Base-by-base conservation (phyloP, 768 basidiomycete species). In the Calocybe cyanea region DNA sequence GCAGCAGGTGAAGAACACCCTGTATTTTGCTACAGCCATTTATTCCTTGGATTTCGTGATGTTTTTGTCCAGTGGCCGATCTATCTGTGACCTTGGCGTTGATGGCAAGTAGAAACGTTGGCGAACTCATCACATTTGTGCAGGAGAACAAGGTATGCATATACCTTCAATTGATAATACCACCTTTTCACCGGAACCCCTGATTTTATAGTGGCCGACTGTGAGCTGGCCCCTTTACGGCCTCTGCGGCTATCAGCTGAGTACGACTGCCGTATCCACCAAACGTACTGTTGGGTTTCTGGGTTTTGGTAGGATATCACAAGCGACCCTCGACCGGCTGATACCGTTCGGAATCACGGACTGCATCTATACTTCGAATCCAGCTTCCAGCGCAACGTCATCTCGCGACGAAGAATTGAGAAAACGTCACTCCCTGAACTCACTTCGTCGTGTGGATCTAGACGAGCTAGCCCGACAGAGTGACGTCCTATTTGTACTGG, bases 301-400 rank as follows among this genome's bases (percentile, higher is more conserved):
- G 24, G 96, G 96, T 10, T 97, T 98, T 55, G 95, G 95, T 5
- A 81, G 95, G 19, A 98, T 98, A 55, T 82, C 92, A 0, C 90
- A 93, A 56, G 85, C 85, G 17, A 87, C 86, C 0, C 76, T 95
- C 33, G 64, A 75, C 1, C 82, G 95, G 2, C 77, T 97, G 30
- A 66, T 87, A 8, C 81, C 88, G 0, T 97, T 97, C 60, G 92
- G 87, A 19, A 73, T 91, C 57, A 85, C 80, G 0, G 70, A 79
- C 54, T 83, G 81, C 52, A 52, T 94, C 34, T 95, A 92, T 66
- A 62, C 75, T 4, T 71, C 75, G 7, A 81, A 76, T 50, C 78
- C 85, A 0, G 61, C 71, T 8, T 80, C 81, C 1, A 45, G 66
- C 15, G 64, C 73, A 17, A 71, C 69, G 21, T 67, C 72, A 14